phyloP scores from a whole-genome alignment of 139 green algal genomes.

The Raphidocelis subcapitata region DNA sequence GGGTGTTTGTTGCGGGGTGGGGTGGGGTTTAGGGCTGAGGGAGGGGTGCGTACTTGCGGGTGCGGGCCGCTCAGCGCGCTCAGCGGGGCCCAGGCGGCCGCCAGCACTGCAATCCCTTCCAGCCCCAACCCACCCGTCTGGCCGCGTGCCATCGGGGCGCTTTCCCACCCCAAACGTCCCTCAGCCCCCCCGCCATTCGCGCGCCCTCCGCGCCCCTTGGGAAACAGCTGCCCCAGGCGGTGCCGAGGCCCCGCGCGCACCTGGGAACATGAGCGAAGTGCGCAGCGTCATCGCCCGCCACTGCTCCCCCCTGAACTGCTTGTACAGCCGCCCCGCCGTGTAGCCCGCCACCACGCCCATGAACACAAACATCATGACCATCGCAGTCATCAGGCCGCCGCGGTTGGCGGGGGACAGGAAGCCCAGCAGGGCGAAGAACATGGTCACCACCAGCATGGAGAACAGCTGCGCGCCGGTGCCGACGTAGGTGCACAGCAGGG shows the following conservation, averaged over 20 bases:
- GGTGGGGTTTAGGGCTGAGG: no score
- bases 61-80: no score
- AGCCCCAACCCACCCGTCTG: not conserved
- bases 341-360: slow-evolving; percentile 97
- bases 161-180: no score
- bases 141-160: no score
- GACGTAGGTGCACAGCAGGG: slow-evolving; percentile 84
- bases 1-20: slow-evolving; percentile 7
- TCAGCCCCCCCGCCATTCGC: no score
- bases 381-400: slow-evolving; percentile 92
- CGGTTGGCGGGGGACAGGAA: slow-evolving; percentile 98
- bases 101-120: not conserved
- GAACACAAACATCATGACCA: slow-evolving; percentile 96
- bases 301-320: slow-evolving; percentile 81
- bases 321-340: slow-evolving; percentile 83
- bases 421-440: slow-evolving; percentile 95
- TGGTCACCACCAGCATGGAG: slow-evolving; percentile 90
- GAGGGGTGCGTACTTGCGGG: no score
- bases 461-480: slow-evolving; percentile 96
- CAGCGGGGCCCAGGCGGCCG: not conserved
- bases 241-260: slow-evolving; percentile 21
- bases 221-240: no score
- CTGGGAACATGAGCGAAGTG: slow-evolving; percentile 92
- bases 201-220: no score
- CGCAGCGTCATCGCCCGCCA: slow-evolving; percentile 92